Evolutionary conservation across 1,284 basidiomycete species (phyloP).

Genomic region (Trichosporon sp.): DNA sequence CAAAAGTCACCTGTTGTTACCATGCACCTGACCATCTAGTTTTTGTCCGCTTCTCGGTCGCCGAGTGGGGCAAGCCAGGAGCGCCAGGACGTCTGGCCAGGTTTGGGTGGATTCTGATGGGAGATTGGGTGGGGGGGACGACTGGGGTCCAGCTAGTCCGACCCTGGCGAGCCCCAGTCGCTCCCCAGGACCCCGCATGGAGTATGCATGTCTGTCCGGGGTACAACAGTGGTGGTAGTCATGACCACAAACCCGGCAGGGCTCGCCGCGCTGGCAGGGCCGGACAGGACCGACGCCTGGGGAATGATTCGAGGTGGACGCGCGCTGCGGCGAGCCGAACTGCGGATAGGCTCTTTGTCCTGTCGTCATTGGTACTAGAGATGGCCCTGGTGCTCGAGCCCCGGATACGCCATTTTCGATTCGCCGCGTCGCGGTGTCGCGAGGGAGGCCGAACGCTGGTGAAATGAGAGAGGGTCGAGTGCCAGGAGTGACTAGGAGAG

Average conservation of each 20-base stretch:
- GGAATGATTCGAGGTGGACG: not conserved
- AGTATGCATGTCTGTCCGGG: not conserved
- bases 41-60: constrained; percentile 2
- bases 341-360: constrained; percentile 10
- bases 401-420: constrained; percentile 3
- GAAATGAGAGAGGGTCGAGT: not conserved
- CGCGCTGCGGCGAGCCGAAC: not conserved
- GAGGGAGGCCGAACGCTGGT: not conserved
- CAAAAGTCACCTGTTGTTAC: not conserved
- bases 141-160: not conserved
- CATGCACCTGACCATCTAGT: not conserved
- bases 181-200: constrained; percentile 1
- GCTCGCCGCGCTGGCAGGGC: too few relatives aligned
- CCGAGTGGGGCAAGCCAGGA: not conserved
- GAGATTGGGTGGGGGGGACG: not conserved
- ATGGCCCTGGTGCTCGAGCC: constrained; percentile 3
- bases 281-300: not conserved
- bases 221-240: not conserved
- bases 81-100: not conserved
- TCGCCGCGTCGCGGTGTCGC: not conserved
- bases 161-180: not conserved
- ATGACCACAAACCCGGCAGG: not conserved
- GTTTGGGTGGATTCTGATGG: not conserved
- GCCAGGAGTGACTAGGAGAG: not conserved
- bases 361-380: not conserved